Percentiles rank a stretch among this genome's conserved stretches.
phyloP scores from a whole-genome alignment of 202 grass and related monocot species.

The Carex arenaria region DNA sequence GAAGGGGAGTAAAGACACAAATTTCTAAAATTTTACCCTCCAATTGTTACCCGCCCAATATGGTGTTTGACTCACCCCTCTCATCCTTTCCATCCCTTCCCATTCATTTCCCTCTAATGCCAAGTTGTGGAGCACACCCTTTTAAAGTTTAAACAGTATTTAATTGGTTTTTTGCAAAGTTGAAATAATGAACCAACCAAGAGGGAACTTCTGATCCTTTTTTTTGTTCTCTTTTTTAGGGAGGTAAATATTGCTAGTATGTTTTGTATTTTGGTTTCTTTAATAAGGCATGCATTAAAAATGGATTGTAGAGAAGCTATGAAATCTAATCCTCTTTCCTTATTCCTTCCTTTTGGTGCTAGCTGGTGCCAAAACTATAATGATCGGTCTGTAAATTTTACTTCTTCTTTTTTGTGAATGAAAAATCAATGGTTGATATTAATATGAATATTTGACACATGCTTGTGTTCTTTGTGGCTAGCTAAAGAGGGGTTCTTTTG shows the following conservation, averaged over 20 bases:
- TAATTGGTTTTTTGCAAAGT: not conserved
- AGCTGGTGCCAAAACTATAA: not conserved
- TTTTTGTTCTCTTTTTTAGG: not conserved
- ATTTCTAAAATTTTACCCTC: not conserved
- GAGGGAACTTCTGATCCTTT: not conserved
- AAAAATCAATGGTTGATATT: not conserved
- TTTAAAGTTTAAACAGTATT: not conserved
- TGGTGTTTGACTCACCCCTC: not conserved
- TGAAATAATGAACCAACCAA: not conserved
- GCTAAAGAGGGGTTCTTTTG: not conserved
- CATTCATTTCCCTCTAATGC: not conserved
- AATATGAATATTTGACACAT: not conserved
- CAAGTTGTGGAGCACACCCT: not conserved
- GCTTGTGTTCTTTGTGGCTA: not conserved
- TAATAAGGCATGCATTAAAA: not conserved
- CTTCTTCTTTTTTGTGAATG: not conserved
- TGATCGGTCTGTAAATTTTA: not conserved
- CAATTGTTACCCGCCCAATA: not conserved
- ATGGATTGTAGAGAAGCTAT: not conserved
- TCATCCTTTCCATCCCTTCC: not conserved
- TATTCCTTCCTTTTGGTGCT: not conserved
- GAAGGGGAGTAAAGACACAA: not conserved
- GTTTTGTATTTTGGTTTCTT: not conserved
- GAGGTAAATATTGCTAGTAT: not conserved
- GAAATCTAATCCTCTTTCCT: not conserved